Base-by-base conservation (phyloP, 441 rosid species). In the Kokia cookei region DNA sequence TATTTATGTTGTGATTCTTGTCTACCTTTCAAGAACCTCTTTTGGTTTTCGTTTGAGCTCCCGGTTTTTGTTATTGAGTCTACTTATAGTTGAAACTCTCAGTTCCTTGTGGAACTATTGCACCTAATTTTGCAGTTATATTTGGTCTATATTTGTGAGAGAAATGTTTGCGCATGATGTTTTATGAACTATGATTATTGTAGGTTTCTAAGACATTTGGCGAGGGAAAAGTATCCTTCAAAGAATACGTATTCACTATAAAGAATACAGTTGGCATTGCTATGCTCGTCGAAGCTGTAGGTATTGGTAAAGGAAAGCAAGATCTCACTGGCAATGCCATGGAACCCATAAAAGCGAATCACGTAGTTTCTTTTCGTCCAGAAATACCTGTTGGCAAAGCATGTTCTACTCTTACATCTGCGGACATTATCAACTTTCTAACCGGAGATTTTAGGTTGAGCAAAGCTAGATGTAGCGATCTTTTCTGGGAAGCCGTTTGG, bases 401-500 rank as follows among this genome's bases (percentile, higher is more conserved):
- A 19, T 86, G 88, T 57, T 83, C 90, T 54, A 53, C 75, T 62
- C 88, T 89, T 55, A 69, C 86, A 10, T 64, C 86, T 50, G 67
- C 65, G 48, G 90, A 87, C 19, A 83, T 89, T 69, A 76, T 84
- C 75, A 79, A 82, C 75, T 78, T 84, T 74, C 84, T 87, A 57
- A 86, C 86, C 0, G 93, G 93, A 55, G 85, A 77, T 75, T 82
- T 77, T 75, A 75, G 93, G 73, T 75, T 89, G 77, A 89, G 93
- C 73, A 89, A 89, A 80, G 86, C 90, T n/a, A 83, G 87, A 51
- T 86, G 89, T 13, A 82, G 64, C 55, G 90, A 89, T 77, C 88
- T 89, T 50, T 87, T 89, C 82, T 87, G 91, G 93, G 91, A 89
- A 78, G 91, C 91, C 74, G 88, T 89, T 73, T 89, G 91, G 93